A percentile compares a stretch with the other conserved stretches of the same genome.
These are phyloP conservation scores for Cordyceps pruinosa DNA, from an alignment of 2,329 filamentous ascomycete species.

Conservation along the genomic window DNA sequence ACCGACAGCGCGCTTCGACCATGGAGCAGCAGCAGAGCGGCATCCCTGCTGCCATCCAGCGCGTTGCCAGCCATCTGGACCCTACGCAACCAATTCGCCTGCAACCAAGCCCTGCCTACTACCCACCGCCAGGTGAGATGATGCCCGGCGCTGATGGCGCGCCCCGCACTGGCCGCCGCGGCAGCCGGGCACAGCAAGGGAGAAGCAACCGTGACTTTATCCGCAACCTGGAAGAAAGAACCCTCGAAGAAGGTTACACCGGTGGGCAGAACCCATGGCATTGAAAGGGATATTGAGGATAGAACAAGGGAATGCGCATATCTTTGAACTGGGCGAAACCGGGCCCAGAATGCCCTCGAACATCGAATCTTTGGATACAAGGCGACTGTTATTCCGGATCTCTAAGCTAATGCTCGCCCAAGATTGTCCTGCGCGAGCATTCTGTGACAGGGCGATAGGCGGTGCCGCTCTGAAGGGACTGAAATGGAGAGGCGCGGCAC, in stretches of 20 bases:
- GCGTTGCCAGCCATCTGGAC: conserved; percentile 92
- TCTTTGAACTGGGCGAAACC: neutral
- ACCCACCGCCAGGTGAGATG: conserved; percentile 84
- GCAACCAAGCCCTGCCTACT: conserved; percentile 94
- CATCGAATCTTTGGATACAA: conserved; percentile 6
- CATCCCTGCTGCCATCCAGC: conserved; percentile 85
- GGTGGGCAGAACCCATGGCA: conserved; percentile 57
- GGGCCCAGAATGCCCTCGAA: neutral
- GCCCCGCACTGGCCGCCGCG: conserved; percentile 57
- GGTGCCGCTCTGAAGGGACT: neutral
- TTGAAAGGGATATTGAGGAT: conserved; percentile 35
- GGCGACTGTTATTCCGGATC: neutral
- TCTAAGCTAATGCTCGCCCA: neutral
- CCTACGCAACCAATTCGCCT: conserved; percentile 88
- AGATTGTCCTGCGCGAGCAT: neutral
- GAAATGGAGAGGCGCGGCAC: neutral
- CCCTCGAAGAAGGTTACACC: conserved; percentile 88
- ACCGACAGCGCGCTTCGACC: conserved; percentile 84
- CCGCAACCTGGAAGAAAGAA: conserved; percentile 87
- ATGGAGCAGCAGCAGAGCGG: conserved; percentile 94
- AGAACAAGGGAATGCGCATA: neutral
- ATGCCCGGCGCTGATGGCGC: conserved; percentile 58
- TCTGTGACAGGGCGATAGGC: too few relatives aligned
- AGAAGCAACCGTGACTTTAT: conserved; percentile 80
- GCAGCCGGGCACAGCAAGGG: conserved; percentile 60